A percentile compares a stretch with the other conserved stretches of the same genome.
These are phyloP conservation scores for Exophiala dermatitidis DNA, from an alignment of 2,329 filamentous ascomycete species.

Conservation along the genomic window DNA sequence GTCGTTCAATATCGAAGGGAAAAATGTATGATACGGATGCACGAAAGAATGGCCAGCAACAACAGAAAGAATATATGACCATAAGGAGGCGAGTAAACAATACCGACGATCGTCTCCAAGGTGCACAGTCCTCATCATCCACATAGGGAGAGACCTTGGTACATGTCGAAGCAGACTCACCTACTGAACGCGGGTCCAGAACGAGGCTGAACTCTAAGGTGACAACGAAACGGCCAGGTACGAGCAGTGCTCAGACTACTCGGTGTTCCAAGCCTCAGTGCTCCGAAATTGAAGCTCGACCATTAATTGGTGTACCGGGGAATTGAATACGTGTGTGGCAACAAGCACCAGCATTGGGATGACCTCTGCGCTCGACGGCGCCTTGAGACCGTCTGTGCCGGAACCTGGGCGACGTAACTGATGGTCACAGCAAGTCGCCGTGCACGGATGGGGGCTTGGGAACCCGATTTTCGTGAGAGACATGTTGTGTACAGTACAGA, in stretches of 20 bases:
- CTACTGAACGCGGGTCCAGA: background rate
- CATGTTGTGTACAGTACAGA: background rate
- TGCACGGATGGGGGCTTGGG: background rate
- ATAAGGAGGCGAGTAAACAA: background rate
- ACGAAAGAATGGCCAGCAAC: background rate
- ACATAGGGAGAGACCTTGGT: background rate
- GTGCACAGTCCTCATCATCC: background rate
- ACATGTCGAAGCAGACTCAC: background rate
- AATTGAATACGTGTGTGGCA: background rate
- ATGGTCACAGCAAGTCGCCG: background rate
- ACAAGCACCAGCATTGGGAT: background rate
- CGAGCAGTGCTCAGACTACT: background rate
- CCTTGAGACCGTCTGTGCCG: background rate
- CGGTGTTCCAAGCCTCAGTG: background rate
- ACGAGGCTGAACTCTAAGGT: conserved; percentile 7
- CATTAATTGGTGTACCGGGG: background rate
- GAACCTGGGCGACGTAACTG: background rate
- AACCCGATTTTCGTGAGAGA: background rate
- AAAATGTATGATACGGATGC: background rate
- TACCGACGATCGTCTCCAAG: background rate
- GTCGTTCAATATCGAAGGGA: background rate
- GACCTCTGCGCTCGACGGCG: background rate
- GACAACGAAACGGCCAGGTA: background rate
- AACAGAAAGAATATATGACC: background rate
- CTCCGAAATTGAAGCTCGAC: background rate